phyloP scores from a whole-genome alignment of 768 basidiomycete genomes.

The Terana coerulea region DNA sequence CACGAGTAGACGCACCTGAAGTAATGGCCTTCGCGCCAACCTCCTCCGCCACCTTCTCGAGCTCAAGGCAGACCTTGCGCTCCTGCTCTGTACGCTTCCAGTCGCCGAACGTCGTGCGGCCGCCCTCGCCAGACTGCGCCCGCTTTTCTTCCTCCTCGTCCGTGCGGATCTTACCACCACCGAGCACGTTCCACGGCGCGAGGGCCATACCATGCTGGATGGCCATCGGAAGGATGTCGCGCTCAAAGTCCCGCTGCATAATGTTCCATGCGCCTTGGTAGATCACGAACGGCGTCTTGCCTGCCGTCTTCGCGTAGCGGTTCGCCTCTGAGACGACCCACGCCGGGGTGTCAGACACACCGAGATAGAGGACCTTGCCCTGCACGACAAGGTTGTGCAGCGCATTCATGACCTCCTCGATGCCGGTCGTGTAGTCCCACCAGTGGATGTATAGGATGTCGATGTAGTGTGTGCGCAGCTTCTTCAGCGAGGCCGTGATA shows the following conservation, averaged over 20 bases:
- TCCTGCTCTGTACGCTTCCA: constrained; percentile 46
- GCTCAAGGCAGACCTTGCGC: constrained; percentile 33
- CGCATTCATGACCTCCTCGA: constrained; percentile 50
- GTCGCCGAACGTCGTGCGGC: constrained; percentile 16
- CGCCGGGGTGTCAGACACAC: constrained; percentile 26
- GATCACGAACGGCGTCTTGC: constrained; percentile 35
- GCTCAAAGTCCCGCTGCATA: constrained; percentile 32
- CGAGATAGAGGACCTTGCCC: constrained; percentile 39
- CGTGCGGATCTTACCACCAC: constrained; percentile 34
- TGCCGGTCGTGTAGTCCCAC: constrained; percentile 47
- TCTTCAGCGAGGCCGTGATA: constrained; percentile 32
- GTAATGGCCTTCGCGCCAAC: constrained; percentile 29
- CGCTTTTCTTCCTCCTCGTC: constrained; percentile 31
- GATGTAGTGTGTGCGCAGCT: constrained; percentile 52
- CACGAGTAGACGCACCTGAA: background rate
- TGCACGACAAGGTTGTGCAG: constrained; percentile 43
- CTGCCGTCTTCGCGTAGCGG: constrained; percentile 31
- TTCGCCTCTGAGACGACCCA: constrained; percentile 31
- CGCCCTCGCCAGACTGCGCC: constrained; percentile 26
- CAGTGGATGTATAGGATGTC: constrained; percentile 52
- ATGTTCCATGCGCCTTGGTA: constrained; percentile 33
- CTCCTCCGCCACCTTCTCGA: constrained; percentile 46
- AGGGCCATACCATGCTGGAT: constrained; percentile 23
- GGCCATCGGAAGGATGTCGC: constrained; percentile 33
- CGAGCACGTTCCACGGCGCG: constrained; percentile 39